Conservation (phyloP, 129 eudicot genomes). For the Chrysanthemum makinoi region DNA sequence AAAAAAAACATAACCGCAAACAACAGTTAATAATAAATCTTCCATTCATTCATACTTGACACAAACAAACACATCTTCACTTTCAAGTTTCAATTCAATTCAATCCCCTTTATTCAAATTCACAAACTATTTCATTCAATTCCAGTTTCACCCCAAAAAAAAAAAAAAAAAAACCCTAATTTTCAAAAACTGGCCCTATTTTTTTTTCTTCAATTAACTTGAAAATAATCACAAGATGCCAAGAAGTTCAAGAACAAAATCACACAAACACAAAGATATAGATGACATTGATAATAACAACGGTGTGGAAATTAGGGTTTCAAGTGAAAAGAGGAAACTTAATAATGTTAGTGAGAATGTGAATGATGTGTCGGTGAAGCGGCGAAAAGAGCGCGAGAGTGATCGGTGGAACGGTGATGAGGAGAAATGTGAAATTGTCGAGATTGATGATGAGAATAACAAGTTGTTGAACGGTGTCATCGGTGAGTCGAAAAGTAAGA, state of each 20-base stretch:
- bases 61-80: too few species aligned
- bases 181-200: too few species aligned
- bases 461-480: constrained; percentile 23
- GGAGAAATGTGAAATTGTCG: constrained; percentile 26
- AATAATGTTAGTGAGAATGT: constrained; percentile 34
- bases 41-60: too few species aligned
- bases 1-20: too few species aligned
- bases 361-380: constrained; percentile 43
- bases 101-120: too few species aligned
- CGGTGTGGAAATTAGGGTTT: constrained; percentile 40
- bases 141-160: too few species aligned
- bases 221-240: constrained; percentile 26
- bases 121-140: too few species aligned
- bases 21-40: too few species aligned
- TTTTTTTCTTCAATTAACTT: too few species aligned
- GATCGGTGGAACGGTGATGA: constrained; percentile 38
- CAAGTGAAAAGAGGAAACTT: constrained; percentile 57
- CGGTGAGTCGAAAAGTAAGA: neutral
- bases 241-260: constrained; percentile 74
- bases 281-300: constrained; percentile 38
- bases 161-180: too few species aligned
- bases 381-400: constrained; percentile 50
- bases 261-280: constrained; percentile 70
- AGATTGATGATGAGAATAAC: constrained; percentile 36
- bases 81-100: too few species aligned